phyloP scores from a whole-genome alignment of 1,139 yeast species.

The Yarrowia galli region DNA sequence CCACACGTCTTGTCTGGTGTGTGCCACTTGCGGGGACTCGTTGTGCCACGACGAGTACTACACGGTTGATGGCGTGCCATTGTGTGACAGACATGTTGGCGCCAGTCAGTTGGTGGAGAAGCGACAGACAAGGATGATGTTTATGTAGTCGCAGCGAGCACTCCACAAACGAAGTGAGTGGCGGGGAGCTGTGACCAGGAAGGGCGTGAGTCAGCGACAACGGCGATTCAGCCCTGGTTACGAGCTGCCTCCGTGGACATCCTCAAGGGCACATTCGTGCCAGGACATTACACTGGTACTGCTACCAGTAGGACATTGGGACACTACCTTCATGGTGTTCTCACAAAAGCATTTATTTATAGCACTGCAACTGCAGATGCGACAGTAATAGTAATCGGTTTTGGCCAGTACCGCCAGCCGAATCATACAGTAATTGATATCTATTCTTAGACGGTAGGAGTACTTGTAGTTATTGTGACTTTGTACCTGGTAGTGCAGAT shows the following conservation, averaged over 20 bases:
- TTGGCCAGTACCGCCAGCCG: background rate
- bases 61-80: constrained; percentile 47
- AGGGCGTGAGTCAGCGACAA: no score
- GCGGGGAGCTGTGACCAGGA: no score
- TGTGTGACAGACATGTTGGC: constrained; percentile 45
- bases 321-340: no score
- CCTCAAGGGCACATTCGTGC: no score
- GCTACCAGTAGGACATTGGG: background rate
- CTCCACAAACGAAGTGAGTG: no score
- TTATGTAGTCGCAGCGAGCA: constrained; percentile 43
- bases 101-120: constrained; percentile 46
- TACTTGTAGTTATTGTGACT: no score
- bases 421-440: constrained; percentile 12
- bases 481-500: no score
- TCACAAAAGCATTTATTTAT: constrained; percentile 18
- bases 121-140: constrained; percentile 49
- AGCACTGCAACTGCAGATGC: background rate
- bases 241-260: no score
- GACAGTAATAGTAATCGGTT: constrained; percentile 17
- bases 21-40: constrained; percentile 48
- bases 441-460: background rate
- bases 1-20: constrained; percentile 49
- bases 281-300: background rate
- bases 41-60: constrained; percentile 48
- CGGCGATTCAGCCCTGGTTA: no score